Percentiles rank a stretch among this genome's conserved stretches.
Conservation (phyloP, 441 rosid species). For the Hura crepitans region DNA sequence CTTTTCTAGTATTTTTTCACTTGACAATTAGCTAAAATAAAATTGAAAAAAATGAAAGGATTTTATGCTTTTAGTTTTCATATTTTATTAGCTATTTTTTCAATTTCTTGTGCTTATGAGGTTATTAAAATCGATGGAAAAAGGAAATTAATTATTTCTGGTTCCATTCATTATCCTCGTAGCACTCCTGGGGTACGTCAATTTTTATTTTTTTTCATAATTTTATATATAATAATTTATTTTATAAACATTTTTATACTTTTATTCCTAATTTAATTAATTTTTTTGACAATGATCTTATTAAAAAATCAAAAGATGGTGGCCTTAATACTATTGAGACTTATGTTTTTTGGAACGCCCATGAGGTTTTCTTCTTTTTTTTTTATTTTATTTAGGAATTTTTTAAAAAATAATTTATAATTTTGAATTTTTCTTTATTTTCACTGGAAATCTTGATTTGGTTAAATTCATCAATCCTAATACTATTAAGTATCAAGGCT, state of each 20-base stretch:
- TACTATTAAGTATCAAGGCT: constrained; percentile 29
- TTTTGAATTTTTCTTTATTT: not conserved
- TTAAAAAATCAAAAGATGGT: constrained; percentile 24
- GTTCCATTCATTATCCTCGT: constrained; percentile 38
- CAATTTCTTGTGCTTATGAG: constrained; percentile 5
- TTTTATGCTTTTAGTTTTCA: not conserved
- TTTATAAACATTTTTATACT: not conserved
- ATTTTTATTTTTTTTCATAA: not conserved
- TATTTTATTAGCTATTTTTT: not conserved
- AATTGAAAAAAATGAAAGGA: not conserved
- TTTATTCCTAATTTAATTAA: not conserved
- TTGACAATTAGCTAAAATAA: not conserved
- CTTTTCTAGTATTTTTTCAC: too few species aligned
- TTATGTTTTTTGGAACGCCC: constrained; percentile 33
- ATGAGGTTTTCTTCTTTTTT: constrained; percentile 4
- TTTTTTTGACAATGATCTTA: not conserved
- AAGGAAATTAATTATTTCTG: constrained; percentile 33
- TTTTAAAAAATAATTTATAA: not conserved
- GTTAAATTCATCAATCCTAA: constrained; percentile 36
- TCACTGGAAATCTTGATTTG: constrained; percentile 33
- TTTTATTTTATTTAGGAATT: not conserved
- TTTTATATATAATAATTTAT: not conserved
- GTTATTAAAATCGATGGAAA: constrained; percentile 32
- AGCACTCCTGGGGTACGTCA: constrained; percentile 24
- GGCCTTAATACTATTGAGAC: constrained; percentile 32